These are phyloP conservation scores for Geotrichum bryndzae DNA, from an alignment of 1,139 yeast species.

Conservation along the genomic window DNA sequence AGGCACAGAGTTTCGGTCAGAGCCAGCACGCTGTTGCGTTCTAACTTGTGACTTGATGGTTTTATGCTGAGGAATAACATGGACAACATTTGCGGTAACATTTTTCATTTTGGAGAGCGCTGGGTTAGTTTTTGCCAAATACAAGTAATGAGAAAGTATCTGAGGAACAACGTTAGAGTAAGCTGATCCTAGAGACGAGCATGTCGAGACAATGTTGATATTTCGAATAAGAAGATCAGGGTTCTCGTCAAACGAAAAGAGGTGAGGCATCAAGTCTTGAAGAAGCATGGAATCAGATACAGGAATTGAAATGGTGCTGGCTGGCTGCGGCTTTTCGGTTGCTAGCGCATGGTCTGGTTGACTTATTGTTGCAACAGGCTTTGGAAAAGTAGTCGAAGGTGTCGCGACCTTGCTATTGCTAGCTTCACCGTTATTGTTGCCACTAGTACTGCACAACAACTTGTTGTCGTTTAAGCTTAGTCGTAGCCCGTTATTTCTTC, in stretches of 20 bases:
- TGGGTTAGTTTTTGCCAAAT: constrained; percentile 1
- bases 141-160: constrained; percentile 3
- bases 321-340: not conserved
- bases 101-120: not conserved
- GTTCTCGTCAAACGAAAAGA: not conserved
- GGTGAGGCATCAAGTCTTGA: constrained; percentile 3
- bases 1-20: not conserved
- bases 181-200: constrained; percentile 13
- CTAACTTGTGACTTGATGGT: constrained; percentile 11
- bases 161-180: constrained; percentile 9
- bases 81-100: constrained; percentile 11
- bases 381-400: not conserved
- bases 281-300: constrained; percentile 4
- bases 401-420: not conserved
- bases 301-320: not conserved
- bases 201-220: constrained; percentile 7
- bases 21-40: not conserved
- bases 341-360: not conserved
- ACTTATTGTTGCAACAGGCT: not conserved
- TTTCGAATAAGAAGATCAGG: not conserved
- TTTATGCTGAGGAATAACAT: constrained; percentile 12
- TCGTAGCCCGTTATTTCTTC: not conserved
- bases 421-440: not conserved
- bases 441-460: not conserved
- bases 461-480: not conserved